phyloP scores from a whole-genome alignment of 2,329 filamentous ascomycete genomes.

The Hypoxylon sp. region DNA sequence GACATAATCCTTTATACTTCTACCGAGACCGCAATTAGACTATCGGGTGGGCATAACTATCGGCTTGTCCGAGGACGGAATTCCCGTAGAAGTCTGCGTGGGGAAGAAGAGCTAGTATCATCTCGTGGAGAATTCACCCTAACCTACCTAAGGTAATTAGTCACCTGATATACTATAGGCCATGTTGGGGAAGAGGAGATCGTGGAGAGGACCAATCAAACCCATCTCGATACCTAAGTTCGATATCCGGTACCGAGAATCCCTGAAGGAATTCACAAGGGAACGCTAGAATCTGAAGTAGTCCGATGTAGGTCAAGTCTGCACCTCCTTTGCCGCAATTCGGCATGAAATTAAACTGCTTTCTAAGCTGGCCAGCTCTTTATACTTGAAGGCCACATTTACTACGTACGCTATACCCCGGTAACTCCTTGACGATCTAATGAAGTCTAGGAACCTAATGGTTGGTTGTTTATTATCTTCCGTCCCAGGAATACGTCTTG shows the following conservation, averaged over 20 bases:
- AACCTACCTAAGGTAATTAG: slow-evolving; percentile 11
- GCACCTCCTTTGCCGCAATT: not conserved
- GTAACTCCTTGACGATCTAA: not conserved
- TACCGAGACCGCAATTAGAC: slow-evolving; percentile 16
- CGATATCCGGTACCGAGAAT: slow-evolving; percentile 5
- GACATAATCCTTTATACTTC: slow-evolving; percentile 17
- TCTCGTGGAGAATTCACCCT: not conserved
- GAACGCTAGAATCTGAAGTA: not conserved
- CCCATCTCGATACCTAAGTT: not conserved
- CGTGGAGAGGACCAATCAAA: slow-evolving; percentile 17
- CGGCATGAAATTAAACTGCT: not conserved
- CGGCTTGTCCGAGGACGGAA: slow-evolving; percentile 26
- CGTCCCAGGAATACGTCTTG: not conserved
- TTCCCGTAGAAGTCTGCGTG: slow-evolving; percentile 22
- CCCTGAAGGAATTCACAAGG: not conserved
- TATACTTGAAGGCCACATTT: not conserved
- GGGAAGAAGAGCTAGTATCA: slow-evolving; percentile 10
- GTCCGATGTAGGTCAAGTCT: not conserved
- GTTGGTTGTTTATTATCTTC: not conserved
- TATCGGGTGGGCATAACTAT: slow-evolving; percentile 1
- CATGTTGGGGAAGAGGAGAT: slow-evolving; percentile 2
- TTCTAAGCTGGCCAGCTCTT: not conserved
- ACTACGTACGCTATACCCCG: not conserved
- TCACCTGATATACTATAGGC: slow-evolving; percentile 20
- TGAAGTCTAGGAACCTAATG: not conserved